phyloP scores from a whole-genome alignment of 129 eudicot genomes.

The Centella asiatica region DNA sequence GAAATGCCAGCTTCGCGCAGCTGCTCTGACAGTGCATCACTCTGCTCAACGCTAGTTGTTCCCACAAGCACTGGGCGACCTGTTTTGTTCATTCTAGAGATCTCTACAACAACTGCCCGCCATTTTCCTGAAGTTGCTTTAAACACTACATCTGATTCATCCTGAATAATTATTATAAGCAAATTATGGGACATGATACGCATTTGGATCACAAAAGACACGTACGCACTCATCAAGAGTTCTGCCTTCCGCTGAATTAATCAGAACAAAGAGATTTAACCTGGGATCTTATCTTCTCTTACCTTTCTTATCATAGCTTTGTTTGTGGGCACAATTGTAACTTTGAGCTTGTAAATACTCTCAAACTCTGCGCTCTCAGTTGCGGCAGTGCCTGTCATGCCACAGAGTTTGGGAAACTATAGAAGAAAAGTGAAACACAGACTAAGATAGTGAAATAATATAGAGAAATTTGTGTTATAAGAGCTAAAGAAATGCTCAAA shows the following conservation, averaged over 20 bases:
- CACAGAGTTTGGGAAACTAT: slow-evolving; percentile 98
- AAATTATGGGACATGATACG: slow-evolving; percentile 10
- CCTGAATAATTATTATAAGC: too few relatives aligned
- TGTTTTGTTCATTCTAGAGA: slow-evolving; percentile 94
- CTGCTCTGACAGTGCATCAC: slow-evolving; percentile 78
- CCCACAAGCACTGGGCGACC: slow-evolving; percentile 99
- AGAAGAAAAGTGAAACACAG: slow-evolving; percentile 12
- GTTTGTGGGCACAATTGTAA: slow-evolving; percentile 96
- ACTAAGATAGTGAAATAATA: slow-evolving; percentile 6
- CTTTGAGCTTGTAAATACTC: slow-evolving; percentile 98
- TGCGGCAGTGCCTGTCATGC: slow-evolving; percentile 99
- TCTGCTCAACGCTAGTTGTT: slow-evolving; percentile 99
- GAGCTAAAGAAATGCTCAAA: slow-evolving; percentile 16
- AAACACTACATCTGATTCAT: slow-evolving; percentile 97
- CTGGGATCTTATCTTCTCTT: neutral
- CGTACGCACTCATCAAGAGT: neutral
- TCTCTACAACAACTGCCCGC: slow-evolving; percentile 96
- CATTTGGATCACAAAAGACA: neutral
- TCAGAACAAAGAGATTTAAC: neutral
- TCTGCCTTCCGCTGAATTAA: neutral
- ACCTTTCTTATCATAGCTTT: slow-evolving; percentile 98
- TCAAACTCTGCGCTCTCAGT: slow-evolving; percentile 95
- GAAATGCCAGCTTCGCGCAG: slow-evolving; percentile 82
- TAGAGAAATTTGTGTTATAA: neutral
- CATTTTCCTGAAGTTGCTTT: slow-evolving; percentile 89